phyloP scores from a whole-genome alignment of 2,329 filamentous ascomycete species.

The Colletotrichum sp. region DNA sequence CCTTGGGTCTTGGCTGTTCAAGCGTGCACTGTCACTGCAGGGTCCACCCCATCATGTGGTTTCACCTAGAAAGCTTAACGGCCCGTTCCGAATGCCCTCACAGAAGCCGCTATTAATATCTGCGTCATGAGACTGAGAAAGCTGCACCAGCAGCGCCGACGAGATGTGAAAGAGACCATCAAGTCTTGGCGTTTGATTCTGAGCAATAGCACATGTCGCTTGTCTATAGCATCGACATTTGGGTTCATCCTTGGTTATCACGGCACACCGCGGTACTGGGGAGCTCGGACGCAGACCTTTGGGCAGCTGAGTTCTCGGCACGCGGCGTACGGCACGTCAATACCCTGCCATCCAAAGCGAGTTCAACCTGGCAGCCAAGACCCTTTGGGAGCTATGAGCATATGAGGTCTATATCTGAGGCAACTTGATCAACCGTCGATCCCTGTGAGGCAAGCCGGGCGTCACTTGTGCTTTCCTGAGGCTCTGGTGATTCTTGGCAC shows the following conservation, averaged over 20 bases:
- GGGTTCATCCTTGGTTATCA: not conserved
- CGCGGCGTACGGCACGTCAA: not conserved
- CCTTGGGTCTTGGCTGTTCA: not conserved
- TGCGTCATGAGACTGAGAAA: not conserved
- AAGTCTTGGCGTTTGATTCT: not conserved
- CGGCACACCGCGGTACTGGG: not conserved
- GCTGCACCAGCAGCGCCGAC: not conserved
- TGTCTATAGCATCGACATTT: not conserved
- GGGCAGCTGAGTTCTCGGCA: not conserved
- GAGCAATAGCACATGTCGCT: not conserved
- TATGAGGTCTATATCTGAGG: not conserved
- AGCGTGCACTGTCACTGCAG: not conserved
- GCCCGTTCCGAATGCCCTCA: slow-evolving; percentile 15
- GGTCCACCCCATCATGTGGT: not conserved
- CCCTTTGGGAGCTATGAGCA: not conserved
- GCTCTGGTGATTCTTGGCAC: not conserved
- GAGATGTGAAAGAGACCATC: not conserved
- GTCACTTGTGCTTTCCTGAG: not conserved
- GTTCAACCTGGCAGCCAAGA: not conserved
- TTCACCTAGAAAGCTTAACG: slow-evolving; percentile 10
- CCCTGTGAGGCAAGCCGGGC: not conserved
- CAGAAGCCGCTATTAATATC: not conserved
- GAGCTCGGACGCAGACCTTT: not conserved
- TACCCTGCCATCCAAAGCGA: not conserved
- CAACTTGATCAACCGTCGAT: not conserved